Percentiles rank a stretch among this genome's conserved stretches.
Conservation (phyloP, 352 stramenopile species). For the Peronospora farinosa region DNA sequence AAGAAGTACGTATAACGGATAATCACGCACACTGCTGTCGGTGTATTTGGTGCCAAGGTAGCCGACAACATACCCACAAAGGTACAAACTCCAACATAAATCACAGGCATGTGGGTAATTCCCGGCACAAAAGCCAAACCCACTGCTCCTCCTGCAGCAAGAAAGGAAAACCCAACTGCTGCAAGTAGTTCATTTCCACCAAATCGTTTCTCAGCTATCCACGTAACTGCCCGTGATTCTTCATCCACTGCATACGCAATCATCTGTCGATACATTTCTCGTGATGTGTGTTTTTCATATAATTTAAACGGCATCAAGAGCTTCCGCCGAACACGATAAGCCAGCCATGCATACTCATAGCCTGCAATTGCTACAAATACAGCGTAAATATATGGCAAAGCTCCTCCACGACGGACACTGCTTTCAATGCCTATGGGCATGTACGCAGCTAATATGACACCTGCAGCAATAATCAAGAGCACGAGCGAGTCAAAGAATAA, state of each 20-base stretch:
- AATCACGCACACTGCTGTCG: conserved; percentile 39
- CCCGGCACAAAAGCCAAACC: conserved; percentile 23
- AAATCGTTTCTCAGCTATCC: conserved; percentile 36
- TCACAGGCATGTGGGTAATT: conserved; percentile 30
- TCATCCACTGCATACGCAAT: conserved; percentile 61
- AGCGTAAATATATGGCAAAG: conserved; percentile 46
- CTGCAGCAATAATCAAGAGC: conserved; percentile 27
- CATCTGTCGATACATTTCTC: conserved; percentile 63
- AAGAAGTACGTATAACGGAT: conserved; percentile 49
- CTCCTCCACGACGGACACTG: conserved; percentile 16
- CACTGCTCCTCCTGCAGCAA: conserved; percentile 12
- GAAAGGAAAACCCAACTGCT: conserved; percentile 9
- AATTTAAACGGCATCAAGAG: conserved; percentile 63
- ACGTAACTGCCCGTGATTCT: conserved; percentile 45
- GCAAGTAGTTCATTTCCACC: conserved; percentile 29
- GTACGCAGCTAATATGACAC: conserved; percentile 30
- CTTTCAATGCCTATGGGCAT: conserved; percentile 29
- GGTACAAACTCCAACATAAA: conserved; percentile 33
- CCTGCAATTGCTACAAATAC: conserved; percentile 38
- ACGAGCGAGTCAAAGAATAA: conserved; percentile 32
- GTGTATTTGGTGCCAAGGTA: conserved; percentile 38
- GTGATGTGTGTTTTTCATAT: conserved; percentile 59
- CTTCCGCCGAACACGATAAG: conserved; percentile 45
- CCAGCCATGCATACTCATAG: conserved; percentile 57
- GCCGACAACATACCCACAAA: conserved; percentile 37